Percentiles rank a stretch among this genome's conserved stretches.
These are phyloP conservation scores for Tetrahymena borealis DNA, from an alignment of 73 alveolate genomes.

Conservation along the genomic window DNA sequence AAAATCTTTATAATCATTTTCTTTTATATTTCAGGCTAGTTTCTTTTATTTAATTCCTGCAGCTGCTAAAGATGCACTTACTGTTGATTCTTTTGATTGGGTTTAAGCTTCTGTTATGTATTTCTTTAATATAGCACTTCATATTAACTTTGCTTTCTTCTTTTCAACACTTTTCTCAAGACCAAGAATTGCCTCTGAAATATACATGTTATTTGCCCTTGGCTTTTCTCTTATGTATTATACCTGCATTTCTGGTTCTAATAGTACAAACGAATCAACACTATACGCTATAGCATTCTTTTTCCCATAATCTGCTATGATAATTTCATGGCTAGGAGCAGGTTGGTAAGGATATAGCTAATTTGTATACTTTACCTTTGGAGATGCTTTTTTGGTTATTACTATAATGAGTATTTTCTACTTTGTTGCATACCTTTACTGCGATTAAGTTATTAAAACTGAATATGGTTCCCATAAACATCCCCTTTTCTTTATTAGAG, in stretches of 20 bases:
- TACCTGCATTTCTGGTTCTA: neutral
- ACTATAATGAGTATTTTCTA: neutral
- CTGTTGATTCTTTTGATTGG: neutral
- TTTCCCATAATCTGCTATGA: neutral
- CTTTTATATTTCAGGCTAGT: neutral
- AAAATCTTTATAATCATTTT: neutral
- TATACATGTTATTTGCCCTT: neutral
- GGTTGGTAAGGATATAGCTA: neutral
- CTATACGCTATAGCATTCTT: neutral
- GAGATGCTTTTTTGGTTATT: neutral
- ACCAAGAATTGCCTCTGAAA: neutral
- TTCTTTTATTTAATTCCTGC: neutral
- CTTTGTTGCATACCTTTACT: conserved; percentile 5
- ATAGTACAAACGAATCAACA: neutral
- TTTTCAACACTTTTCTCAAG: neutral
- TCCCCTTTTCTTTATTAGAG: neutral
- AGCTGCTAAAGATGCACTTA: neutral
- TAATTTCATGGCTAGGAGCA: neutral
- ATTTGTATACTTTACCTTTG: neutral
- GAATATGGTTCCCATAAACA: conserved; percentile 4
- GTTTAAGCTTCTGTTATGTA: neutral
- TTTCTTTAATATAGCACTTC: neutral
- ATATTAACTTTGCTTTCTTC: neutral
- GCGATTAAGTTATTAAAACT: conserved; percentile 4
- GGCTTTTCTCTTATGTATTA: neutral